Base-by-base conservation (phyloP, 148 eudicot genomes). In the Pharnaceum exiguum region DNA sequence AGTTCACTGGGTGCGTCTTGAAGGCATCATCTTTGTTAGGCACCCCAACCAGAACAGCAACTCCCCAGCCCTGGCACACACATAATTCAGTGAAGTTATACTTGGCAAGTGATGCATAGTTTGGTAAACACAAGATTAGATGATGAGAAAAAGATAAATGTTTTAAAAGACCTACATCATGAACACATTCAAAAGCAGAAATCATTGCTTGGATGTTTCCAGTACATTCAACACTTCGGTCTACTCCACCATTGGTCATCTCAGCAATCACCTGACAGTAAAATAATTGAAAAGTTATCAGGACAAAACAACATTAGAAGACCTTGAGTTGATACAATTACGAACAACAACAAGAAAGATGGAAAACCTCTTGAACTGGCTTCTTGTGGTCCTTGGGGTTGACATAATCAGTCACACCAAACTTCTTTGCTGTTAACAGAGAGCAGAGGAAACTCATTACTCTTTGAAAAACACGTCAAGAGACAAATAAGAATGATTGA, bases 161-260 rank as follows among this genome's bases (percentile, higher is more conserved):
- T n/a, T n/a, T n/a, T n/a, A n/a, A n/a, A n/a, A n/a, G n/a, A n/a
- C 75, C 46, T 66, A 77, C 82, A 62, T 79, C 87, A 46, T 78
- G 83, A 22, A 78, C 83, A 29, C 81, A 78, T 67, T 78, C 83
- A 8, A 82, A 78, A 40, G 83, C 83, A 21, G 81, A 75, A n/a
- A 82, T 78, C 87, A 82, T 82, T 19, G 86, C 86, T n/a, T 75
- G 66, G 31, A 75, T 15, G 23, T 71, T 75, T 33, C 86, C 86
- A 31, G 83, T 82, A 42, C 83, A 82, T 38, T 82, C 87, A 7
- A 82, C 49, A 26, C 79, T 70, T 12, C 83, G 44, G 59, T 78
- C 87, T 10, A 70, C 87, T 36, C 87, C 87, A 12, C 87, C 87
- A 50, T 68, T 56, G 7, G 78, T 77, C 78, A 79, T 75, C 67